These are phyloP conservation scores for Mycena albidolilacea DNA, from an alignment of 768 basidiomycete genomes.

Conservation along the genomic window DNA sequence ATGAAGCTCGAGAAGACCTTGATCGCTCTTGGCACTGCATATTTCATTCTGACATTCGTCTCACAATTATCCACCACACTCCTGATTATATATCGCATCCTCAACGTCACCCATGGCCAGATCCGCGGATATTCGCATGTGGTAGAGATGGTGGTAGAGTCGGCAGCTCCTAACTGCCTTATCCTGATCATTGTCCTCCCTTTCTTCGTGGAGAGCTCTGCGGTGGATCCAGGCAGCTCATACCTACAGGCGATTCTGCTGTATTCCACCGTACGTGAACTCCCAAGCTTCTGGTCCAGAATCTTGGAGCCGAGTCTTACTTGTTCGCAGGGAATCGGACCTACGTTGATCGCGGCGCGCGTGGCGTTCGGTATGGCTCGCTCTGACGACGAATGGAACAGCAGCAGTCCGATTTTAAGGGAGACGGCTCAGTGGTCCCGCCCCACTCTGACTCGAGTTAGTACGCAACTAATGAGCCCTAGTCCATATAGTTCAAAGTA, in stretches of 20 bases:
- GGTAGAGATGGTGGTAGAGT: neutral
- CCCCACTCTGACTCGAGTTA: neutral
- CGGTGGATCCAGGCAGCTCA: neutral
- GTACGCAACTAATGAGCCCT: neutral
- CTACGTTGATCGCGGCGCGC: neutral
- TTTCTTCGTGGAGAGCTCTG: neutral
- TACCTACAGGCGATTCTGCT: neutral
- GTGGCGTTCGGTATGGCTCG: neutral
- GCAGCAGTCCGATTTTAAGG: neutral
- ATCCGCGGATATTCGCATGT: neutral
- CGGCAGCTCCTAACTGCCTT: neutral
- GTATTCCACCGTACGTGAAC: neutral
- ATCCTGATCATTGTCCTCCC: neutral
- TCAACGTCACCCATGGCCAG: neutral
- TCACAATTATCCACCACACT: neutral
- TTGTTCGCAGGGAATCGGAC: neutral
- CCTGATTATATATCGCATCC: neutral
- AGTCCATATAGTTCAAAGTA: no score
- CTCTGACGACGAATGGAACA: neutral
- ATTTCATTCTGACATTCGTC: neutral
- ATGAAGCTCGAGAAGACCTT: neutral
- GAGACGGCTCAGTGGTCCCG: neutral
- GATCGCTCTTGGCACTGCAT: neutral
- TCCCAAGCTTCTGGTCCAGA: neutral
- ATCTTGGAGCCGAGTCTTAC: neutral